Evolutionary conservation across 1,284 basidiomycete genomes (phyloP), one percentile per base, ranked within the genome.

Genomic region (Boletus hoseneyae): DNA sequence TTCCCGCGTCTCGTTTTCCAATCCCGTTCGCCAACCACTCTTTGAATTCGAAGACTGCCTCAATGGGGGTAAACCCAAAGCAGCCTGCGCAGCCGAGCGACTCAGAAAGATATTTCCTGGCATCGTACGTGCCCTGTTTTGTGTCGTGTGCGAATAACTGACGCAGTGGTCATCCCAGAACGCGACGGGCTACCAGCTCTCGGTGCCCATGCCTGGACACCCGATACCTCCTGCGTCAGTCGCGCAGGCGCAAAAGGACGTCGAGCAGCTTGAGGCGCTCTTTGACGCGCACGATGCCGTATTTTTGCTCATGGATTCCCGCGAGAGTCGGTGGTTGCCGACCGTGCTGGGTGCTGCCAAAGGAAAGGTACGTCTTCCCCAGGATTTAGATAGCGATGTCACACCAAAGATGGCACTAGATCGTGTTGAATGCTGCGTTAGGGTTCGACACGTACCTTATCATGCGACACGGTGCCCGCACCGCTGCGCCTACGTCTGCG

Each of bases 171-270:
- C 5, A 6, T 8, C 8, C 12, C 47, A 95, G 90, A 87, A 93
- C 51, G 83, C 93, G 0, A 76, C 74, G 0, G 95, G 92, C 0
- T 73, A 87, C 57, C 75, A 79, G 11, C 71, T 99, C 11, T 81
- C 82, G 13, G 89, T 99, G 53, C 96, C 97, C 1, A 99, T 99
- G 96, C 97, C 97, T 0, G 97, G 97, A 0, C 96, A 99, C 62
- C 94, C 94, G 0, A 78, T 98, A 45, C 83, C 87, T 6, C 73
- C 79, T 0, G 65, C 73, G 0, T 76, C 78, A 0, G 64, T 83
- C 3, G 77, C 76, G 5, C 78, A 85, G 56, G 74, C 81, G 0
- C 79, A 81, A 62, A 74, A 78, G 30, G 87, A 92, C 52, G 83
- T 98, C 0, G 70, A 70, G 23, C 72, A 73, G 55, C 77, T 99